A percentile compares a stretch with the other conserved stretches of the same genome.
Evolutionary conservation across 2,329 filamentous ascomycete species (phyloP).

Genomic region (Rutstroemia sydowiana): DNA sequence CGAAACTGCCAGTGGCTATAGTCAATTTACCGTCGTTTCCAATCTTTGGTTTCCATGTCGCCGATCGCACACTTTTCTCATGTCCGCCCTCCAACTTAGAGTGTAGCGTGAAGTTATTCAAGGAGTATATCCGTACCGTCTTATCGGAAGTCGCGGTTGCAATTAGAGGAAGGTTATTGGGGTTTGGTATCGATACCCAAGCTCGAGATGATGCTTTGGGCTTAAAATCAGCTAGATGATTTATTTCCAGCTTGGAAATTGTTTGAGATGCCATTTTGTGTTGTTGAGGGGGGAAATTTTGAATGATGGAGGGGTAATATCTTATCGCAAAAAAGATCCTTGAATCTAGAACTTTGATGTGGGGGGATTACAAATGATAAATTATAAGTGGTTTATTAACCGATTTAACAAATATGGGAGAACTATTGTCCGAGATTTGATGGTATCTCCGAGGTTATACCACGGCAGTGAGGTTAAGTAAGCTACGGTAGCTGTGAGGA

Average conservation of each 20-base stretch:
- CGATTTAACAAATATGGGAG: no score
- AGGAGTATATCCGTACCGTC: conserved; percentile 81
- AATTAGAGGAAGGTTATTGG: conserved; percentile 69
- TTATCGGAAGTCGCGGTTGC: conserved; percentile 85
- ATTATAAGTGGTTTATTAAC: no score
- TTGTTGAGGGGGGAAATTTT: conserved; percentile 2
- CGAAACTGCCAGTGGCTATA: conserved; percentile 87
- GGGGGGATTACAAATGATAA: no score
- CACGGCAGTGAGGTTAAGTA: no score
- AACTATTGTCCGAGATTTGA: no score
- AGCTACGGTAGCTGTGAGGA: no score
- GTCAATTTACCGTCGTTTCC: conserved; percentile 57
- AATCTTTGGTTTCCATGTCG: conserved; percentile 77
- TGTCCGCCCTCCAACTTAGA: conserved; percentile 80
- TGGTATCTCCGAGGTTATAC: no score
- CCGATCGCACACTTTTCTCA: conserved; percentile 77
- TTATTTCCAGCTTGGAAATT: background rate
- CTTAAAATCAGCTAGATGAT: conserved; percentile 27
- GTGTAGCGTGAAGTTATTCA: conserved; percentile 71
- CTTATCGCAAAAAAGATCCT: background rate
- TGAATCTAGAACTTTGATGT: no score
- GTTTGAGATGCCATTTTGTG: background rate
- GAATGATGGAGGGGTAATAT: conserved; percentile 9
- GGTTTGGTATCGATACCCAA: conserved; percentile 82
- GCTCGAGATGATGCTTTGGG: conserved; percentile 61